These are phyloP conservation scores for Clonostachys solani DNA, from an alignment of 2,329 filamentous ascomycete species.

Conservation along the genomic window DNA sequence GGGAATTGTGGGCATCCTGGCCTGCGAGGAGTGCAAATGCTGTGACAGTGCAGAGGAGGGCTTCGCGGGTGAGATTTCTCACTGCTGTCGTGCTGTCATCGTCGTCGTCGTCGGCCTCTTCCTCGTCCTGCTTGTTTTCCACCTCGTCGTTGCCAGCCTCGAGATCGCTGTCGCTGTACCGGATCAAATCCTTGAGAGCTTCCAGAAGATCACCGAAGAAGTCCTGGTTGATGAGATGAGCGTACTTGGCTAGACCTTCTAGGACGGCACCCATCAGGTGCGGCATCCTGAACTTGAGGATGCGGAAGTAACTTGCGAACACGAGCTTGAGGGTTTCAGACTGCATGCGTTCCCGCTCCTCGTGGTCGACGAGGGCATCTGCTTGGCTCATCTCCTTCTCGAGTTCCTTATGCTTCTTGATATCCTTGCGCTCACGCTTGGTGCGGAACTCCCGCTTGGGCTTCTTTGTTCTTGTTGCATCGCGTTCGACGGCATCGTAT, in stretches of 20 bases:
- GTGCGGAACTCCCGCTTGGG: conserved; percentile 82
- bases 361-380: conserved; percentile 84
- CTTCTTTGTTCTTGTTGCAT: conserved; percentile 50
- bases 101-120: conserved; percentile 30
- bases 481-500: conserved; percentile 64
- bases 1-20: conserved; percentile 85
- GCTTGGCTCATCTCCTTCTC: conserved; percentile 93
- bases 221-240: conserved; percentile 96
- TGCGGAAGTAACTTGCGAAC: conserved; percentile 91
- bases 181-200: conserved; percentile 88
- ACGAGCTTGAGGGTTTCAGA: conserved; percentile 94
- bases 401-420: conserved; percentile 81
- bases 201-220: conserved; percentile 97
- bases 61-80: conserved; percentile 79
- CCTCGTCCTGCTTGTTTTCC: conserved; percentile 34
- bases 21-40: conserved; percentile 95
- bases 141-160: conserved; percentile 34
- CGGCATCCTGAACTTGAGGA: conserved; percentile 77
- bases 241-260: conserved; percentile 89
- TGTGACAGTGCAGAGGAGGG: conserved; percentile 90
- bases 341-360: conserved; percentile 91
- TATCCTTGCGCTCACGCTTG: conserved; percentile 77
- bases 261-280: conserved; percentile 95
- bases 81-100: conserved; percentile 40
- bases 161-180: conserved; percentile 60